Percentiles rank a stretch among this genome's conserved stretches.
phyloP scores from a whole-genome alignment of 2,329 filamentous ascomycete species.

The Neofusicoccum laricinum region DNA sequence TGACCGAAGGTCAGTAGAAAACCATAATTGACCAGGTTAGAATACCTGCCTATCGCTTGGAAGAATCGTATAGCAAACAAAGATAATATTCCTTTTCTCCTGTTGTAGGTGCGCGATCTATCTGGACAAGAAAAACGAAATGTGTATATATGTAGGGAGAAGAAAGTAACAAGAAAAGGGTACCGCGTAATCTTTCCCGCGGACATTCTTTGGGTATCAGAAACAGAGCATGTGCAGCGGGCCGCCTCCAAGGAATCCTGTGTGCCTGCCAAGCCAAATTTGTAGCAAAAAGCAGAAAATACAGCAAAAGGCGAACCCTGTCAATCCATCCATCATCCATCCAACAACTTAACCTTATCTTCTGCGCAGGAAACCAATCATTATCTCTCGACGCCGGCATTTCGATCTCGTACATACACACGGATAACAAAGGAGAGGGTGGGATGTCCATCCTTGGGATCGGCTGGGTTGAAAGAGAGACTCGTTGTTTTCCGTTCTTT shows the following conservation, averaged over 20 bases:
- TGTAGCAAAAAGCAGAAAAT: not conserved
- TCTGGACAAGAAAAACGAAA: not conserved
- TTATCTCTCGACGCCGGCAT: conserved; percentile 4
- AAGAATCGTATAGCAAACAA: not conserved
- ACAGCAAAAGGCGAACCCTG: not conserved
- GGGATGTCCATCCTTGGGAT: not conserved
- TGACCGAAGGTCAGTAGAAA: no score
- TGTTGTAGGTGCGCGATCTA: conserved; percentile 5
- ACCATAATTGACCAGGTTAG: no score
- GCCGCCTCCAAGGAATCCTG: conserved; percentile 11
- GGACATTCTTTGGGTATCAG: conserved; percentile 14
- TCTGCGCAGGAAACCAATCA: not conserved
- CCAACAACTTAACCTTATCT: not conserved
- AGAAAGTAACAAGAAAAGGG: conserved; percentile 2
- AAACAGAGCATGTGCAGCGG: conserved; percentile 12
- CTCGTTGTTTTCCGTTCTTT: not conserved
- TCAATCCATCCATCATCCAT: not conserved
- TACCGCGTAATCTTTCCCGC: not conserved
- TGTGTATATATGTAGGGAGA: not conserved
- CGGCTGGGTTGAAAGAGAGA: not conserved
- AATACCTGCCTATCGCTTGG: no score
- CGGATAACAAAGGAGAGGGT: not conserved
- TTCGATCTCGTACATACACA: conserved; percentile 2
- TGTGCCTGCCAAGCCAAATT: conserved; percentile 5
- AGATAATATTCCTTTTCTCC: conserved; percentile 1